Percentiles rank a stretch among this genome's conserved stretches.
These are phyloP conservation scores for Melanogaster broomeanus DNA, from an alignment of 768 basidiomycete species.

Conservation along the genomic window DNA sequence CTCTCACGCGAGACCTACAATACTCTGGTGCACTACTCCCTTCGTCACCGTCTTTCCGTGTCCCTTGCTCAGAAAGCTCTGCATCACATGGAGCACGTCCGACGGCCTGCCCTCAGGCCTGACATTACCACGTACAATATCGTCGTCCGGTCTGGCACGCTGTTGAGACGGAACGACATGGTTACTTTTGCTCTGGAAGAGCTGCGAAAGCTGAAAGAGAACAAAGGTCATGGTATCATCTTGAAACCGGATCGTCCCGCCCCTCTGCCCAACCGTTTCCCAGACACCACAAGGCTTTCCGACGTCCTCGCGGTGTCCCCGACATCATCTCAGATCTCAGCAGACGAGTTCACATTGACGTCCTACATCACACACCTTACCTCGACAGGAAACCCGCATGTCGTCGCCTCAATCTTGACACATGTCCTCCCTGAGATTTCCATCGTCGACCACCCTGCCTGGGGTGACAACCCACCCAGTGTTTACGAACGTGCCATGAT, in stretches of 20 bases:
- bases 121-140: slow-evolving; percentile 57
- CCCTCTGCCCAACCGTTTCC: neutral
- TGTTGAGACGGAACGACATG: slow-evolving; percentile 48
- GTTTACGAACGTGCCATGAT: slow-evolving; percentile 25
- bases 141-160: slow-evolving; percentile 54
- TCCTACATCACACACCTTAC: slow-evolving; percentile 54
- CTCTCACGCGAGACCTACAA: slow-evolving; percentile 53
- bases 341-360: slow-evolving; percentile 50
- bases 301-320: slow-evolving; percentile 15
- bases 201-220: slow-evolving; percentile 29
- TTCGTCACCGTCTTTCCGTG: slow-evolving; percentile 59
- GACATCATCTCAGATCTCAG: slow-evolving; percentile 18
- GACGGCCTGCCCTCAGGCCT: slow-evolving; percentile 44
- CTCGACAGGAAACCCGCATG: slow-evolving; percentile 46
- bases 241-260: slow-evolving; percentile 11
- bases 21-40: slow-evolving; percentile 63
- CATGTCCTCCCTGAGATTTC: slow-evolving; percentile 55
- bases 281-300: slow-evolving; percentile 7
- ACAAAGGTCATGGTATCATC: slow-evolving; percentile 23
- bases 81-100: slow-evolving; percentile 51
- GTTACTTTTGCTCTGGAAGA: slow-evolving; percentile 39
- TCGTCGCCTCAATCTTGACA: slow-evolving; percentile 51
- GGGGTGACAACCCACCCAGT: slow-evolving; percentile 31
- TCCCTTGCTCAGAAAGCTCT: slow-evolving; percentile 49
- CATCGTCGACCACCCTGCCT: slow-evolving; percentile 39